Conservation (phyloP, 768 basidiomycete genomes). For the Collybia nuda region DNA sequence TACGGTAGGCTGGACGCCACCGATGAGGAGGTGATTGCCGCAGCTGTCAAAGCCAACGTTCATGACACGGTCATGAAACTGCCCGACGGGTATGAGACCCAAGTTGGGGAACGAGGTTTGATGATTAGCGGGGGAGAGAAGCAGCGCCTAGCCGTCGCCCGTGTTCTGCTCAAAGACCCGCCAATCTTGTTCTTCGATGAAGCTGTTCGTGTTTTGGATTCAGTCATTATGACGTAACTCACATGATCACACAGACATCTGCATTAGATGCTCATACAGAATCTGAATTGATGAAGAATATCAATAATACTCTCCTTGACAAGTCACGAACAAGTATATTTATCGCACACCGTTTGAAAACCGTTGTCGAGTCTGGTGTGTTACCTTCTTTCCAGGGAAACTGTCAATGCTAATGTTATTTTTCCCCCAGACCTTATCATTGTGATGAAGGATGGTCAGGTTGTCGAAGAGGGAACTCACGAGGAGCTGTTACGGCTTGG, state of each 20-base stretch:
- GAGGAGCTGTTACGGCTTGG: constrained; percentile 73
- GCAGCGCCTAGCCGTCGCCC: constrained; percentile 91
- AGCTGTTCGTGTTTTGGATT: constrained; percentile 65
- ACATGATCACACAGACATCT: constrained; percentile 78
- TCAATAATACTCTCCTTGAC: constrained; percentile 75
- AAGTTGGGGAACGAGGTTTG: constrained; percentile 93
- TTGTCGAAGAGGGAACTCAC: constrained; percentile 93
- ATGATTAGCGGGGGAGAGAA: constrained; percentile 99
- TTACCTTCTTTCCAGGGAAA: background rate
- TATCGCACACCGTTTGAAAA: constrained; percentile 91
- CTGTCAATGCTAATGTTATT: background rate
- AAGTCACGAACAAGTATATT: constrained; percentile 91
- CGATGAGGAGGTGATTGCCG: constrained; percentile 87
- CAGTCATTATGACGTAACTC: background rate
- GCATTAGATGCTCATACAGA: constrained; percentile 96
- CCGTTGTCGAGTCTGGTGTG: constrained; percentile 86
- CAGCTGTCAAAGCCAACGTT: constrained; percentile 84
- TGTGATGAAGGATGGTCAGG: constrained; percentile 86
- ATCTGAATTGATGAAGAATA: constrained; percentile 91
- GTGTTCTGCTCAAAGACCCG: constrained; percentile 91
- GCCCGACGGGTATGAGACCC: constrained; percentile 85
- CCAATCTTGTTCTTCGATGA: constrained; percentile 98
- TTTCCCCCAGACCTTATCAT: constrained; percentile 76
- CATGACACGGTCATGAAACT: constrained; percentile 76
- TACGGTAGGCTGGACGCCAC: constrained; percentile 88